phyloP scores from a whole-genome alignment of 2,329 filamentous ascomycete species.

The Alternaria ventricosa region DNA sequence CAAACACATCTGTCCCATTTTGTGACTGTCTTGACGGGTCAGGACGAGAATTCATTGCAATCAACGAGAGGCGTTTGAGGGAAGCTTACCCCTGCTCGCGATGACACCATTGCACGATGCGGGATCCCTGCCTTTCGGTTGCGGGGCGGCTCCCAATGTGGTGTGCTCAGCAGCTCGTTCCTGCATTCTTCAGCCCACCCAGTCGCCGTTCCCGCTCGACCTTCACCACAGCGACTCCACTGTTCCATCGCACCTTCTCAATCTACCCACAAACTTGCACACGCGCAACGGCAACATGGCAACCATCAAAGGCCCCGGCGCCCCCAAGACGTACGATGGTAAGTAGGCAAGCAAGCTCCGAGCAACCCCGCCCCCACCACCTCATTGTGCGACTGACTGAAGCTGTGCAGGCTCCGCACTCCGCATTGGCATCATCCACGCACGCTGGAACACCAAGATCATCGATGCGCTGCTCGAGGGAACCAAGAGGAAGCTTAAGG shows the following conservation, averaged over 20 bases:
- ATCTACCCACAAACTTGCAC: neutral
- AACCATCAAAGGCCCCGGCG: slow-evolving; percentile 68
- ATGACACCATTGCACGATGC: slow-evolving; percentile 21
- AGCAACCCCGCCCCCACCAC: slow-evolving; percentile 4
- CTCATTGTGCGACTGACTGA: slow-evolving; percentile 11
- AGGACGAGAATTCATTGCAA: neutral
- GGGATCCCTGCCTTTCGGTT: slow-evolving; percentile 17
- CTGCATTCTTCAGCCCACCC: slow-evolving; percentile 35
- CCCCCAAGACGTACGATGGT: slow-evolving; percentile 65
- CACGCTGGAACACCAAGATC: slow-evolving; percentile 90
- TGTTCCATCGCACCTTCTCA: neutral
- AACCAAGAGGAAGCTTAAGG: slow-evolving; percentile 76
- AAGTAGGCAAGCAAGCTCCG: slow-evolving; percentile 25
- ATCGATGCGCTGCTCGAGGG: slow-evolving; percentile 86
- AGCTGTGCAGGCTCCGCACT: slow-evolving; percentile 61
- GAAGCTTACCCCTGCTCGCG: slow-evolving; percentile 8
- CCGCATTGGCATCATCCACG: slow-evolving; percentile 93
- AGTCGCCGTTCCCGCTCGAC: slow-evolving; percentile 2
- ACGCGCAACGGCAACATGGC: slow-evolving; percentile 49
- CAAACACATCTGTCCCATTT: neutral
- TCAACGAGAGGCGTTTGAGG: neutral
- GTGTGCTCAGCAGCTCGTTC: slow-evolving; percentile 16
- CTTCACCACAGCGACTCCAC: neutral
- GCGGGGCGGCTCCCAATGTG: slow-evolving; percentile 21
- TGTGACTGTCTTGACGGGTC: neutral